Percentiles rank a stretch among this genome's conserved stretches.
phyloP scores from a whole-genome alignment of 2,329 filamentous ascomycete species.

The Trichoderma koningiopsis region DNA sequence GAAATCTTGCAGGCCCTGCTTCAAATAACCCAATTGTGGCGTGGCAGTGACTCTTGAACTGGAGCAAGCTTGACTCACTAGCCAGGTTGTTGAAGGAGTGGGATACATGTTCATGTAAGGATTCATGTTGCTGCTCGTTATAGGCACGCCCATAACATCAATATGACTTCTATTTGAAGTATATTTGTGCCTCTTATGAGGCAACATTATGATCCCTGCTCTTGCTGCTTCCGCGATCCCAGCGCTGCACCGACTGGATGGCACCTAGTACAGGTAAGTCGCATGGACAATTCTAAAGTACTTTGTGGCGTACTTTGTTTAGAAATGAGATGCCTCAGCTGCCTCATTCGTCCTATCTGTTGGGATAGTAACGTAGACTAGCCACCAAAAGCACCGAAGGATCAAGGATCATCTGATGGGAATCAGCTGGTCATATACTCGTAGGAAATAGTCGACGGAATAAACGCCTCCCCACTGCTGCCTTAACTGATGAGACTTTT shows the following conservation, averaged over 20 bases:
- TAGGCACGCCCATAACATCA: conserved; percentile 6
- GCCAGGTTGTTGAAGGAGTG: background rate
- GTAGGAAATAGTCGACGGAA: background rate
- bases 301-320: background rate
- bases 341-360: background rate
- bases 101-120: background rate
- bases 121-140: background rate
- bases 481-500: background rate
- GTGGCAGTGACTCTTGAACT: background rate
- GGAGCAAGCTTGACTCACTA: background rate
- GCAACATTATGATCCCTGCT: background rate
- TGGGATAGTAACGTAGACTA: background rate
- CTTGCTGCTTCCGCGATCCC: background rate
- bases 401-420: background rate
- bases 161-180: background rate
- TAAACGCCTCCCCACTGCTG: background rate
- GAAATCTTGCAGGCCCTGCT: conserved; percentile 1
- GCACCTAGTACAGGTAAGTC: background rate
- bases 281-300: background rate
- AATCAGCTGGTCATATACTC: background rate
- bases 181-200: background rate
- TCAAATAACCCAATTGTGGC: background rate
- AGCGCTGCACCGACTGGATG: background rate
- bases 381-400: background rate
- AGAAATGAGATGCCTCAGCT: background rate